Evolutionary conservation across 352 stramenopile species (phyloP).

Genomic region (Stramenopiles sp.): DNA sequence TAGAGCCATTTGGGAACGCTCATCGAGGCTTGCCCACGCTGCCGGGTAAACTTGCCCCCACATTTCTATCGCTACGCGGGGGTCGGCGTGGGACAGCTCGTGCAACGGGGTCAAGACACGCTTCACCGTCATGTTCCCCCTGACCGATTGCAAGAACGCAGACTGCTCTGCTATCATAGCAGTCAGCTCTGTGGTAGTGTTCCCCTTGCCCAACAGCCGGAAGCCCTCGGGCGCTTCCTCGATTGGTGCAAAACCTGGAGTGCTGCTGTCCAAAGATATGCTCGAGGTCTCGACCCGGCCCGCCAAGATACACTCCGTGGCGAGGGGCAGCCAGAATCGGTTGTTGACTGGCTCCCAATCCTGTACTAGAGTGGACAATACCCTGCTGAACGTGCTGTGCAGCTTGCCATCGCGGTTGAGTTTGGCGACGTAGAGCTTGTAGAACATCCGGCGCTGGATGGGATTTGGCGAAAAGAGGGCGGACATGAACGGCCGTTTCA

Average conservation of each 20-base stretch:
- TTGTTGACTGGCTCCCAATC: neutral
- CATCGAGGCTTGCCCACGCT: constrained; percentile 20
- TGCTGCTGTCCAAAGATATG: neutral
- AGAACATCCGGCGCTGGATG: neutral
- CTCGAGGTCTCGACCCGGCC: neutral
- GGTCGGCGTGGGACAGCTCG: constrained; percentile 46
- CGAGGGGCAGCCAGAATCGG: neutral
- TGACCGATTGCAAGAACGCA: neutral
- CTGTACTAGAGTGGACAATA: neutral
- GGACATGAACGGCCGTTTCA: neutral
- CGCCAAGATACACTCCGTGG: neutral
- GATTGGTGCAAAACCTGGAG: neutral
- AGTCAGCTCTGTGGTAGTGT: neutral
- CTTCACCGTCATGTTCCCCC: neutral
- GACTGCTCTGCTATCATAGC: neutral
- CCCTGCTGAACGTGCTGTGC: neutral
- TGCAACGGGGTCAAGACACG: constrained; percentile 29
- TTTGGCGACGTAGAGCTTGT: neutral
- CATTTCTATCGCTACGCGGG: constrained; percentile 53
- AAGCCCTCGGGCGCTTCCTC: neutral
- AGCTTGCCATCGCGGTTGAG: neutral
- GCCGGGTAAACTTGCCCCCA: constrained; percentile 45
- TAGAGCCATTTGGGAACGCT: constrained; percentile 37
- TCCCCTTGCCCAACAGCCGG: neutral
- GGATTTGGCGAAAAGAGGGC: neutral